phyloP scores from a whole-genome alignment of 148 eudicot genomes.

The Euryodendron excelsum region DNA sequence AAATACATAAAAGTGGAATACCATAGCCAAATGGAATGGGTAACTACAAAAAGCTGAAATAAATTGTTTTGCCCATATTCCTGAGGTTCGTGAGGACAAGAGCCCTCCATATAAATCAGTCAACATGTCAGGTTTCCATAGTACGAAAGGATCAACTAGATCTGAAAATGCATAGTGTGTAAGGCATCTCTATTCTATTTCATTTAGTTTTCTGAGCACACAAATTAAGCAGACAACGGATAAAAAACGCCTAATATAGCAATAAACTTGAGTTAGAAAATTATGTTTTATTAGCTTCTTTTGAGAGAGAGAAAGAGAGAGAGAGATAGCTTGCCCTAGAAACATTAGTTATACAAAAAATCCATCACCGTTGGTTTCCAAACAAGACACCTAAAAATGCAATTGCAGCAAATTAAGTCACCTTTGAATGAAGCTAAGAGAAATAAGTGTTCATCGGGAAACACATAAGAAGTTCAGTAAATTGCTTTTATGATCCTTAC shows the following conservation, averaged over 20 bases:
- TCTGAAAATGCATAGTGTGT: background rate
- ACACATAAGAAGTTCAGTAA: background rate
- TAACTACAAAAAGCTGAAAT: background rate
- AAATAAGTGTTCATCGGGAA: background rate
- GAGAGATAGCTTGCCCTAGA: background rate
- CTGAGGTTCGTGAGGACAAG: background rate
- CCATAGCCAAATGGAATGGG: background rate
- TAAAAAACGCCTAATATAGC: background rate
- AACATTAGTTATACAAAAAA: background rate
- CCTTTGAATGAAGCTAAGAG: conserved; percentile 1
- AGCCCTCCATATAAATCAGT: background rate
- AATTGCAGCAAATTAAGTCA: background rate
- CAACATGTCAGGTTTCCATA: background rate
- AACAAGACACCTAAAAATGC: background rate
- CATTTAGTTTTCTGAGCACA: background rate
- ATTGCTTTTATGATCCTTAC: conserved; percentile 34
- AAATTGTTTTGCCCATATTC: background rate
- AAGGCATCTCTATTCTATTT: background rate
- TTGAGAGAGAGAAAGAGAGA: background rate
- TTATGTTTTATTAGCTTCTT: background rate
- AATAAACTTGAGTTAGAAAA: background rate
- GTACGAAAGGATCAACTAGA: too few relatives aligned
- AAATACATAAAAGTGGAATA: background rate
- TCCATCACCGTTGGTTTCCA: background rate
- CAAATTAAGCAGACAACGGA: background rate